Evolutionary conservation across 371 early-diverging fungal genomes (phyloP), one percentile per base, ranked within the genome.

Genomic region (Chytridiales sp.): DNA sequence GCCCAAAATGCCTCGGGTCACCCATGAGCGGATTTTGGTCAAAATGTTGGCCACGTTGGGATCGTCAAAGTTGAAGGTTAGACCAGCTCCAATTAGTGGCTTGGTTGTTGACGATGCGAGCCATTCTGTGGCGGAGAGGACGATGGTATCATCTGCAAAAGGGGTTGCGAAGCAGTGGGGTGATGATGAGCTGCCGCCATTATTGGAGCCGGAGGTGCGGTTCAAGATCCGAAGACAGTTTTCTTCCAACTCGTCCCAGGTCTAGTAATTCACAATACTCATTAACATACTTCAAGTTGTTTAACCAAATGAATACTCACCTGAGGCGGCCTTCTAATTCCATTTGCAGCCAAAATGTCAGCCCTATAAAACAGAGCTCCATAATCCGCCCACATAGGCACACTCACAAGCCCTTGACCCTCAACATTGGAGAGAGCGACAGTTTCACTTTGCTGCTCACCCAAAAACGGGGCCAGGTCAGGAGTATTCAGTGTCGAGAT

Each of bases 301-400:
- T 26, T 17, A 22, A 24, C 40, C 40, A 22, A 22, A 46, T 46
- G n/a, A n/a, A n/a, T n/a, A n/a, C n/a, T n/a, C n/a, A 5, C 29
- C 30, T 15, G 6, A 47, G 4, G 65, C 59, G 4, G 47, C 29
- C 8, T 39, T 35, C 0, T 60, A 4, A 35, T 66, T 61, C 46
- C 55, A 56, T 38, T 56, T 47, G 24, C 29, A 21, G 17, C n/a
- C n/a, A 66, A 46, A 19, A 66, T 21, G 49, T 66, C 66, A 3
- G 31, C 19, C 11, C 61, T 31, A 26, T 32, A 41, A 35, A 47
- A 59, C 0, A 69, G 17, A 22, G 47, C 59, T 0, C 64, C 68
- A 38, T 56, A 69, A 41, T 69, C 69, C 13, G 64, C 46, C 64
- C 65, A 64, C 42, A 64, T 43, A 11, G 69, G 69, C 17, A 64